Base-by-base conservation (phyloP, 2,329 filamentous ascomycete species). In the Fusarium gaditjirri region DNA sequence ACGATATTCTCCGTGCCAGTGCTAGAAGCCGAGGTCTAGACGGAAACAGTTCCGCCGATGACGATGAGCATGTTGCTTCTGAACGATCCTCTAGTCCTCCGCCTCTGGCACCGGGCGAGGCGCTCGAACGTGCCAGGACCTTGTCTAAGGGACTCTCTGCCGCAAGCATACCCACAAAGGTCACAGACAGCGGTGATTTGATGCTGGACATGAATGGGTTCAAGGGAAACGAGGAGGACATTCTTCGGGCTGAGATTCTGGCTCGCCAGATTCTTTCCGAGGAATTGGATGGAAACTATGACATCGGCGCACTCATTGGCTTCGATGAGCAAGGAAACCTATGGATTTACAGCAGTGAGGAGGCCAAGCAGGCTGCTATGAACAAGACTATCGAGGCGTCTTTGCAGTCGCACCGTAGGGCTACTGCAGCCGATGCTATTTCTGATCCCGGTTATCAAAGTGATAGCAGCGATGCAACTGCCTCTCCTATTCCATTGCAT, bases 291-390 rank as follows among this genome's bases (percentile, higher is more conserved):
- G 96, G 95, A 27, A 94, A 95, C 78, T 98, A 98, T 80, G 96
- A 99, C 79, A 97, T 99, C 76, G 96, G 96, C 10, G 92, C 95
- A 4, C 86, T 99, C 35, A 97, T 99, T 76, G 96, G 95, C 17
- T 95, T 96, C 47, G 96, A 99, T 78, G 94, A 97, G 78, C 91
- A 96, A 66, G 96, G 96, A 11, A 99, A 99, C 77, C 86, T 99
- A n/a, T 98, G 96, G 95, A 98, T 99, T 74, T 99, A 99, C 84
- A 96, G 94, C 83, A 98, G 95, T 76, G 95, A 98, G 81, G 95
- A 97, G 78, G 94, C 96, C 29, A 98, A 98, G 79, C 92, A 96
- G 76, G 92, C 93, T 11, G 95, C 95, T 36, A 92, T 92, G 84
- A 91, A 92, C 79, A 88, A 84, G 75, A 88, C 87, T 3, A 85